A percentile compares a stretch with the other conserved stretches of the same genome.
phyloP scores from a whole-genome alignment of 1,284 basidiomycete genomes.

The Trichosporon sp. region DNA sequence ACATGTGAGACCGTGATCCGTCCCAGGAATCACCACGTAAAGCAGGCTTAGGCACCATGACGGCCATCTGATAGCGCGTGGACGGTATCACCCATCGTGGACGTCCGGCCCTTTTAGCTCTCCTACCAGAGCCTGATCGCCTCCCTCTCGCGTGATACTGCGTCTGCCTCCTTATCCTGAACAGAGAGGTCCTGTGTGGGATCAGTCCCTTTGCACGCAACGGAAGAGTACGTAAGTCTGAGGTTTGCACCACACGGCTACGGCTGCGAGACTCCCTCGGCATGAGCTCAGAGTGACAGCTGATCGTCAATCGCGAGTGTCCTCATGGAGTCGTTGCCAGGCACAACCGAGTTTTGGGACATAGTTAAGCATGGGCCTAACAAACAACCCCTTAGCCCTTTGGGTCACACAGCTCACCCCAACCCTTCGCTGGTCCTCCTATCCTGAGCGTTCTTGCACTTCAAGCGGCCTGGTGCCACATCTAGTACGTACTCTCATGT shows the following conservation, averaged over 20 bases:
- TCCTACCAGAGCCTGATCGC: neutral
- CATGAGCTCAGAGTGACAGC: neutral
- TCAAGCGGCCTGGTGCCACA: neutral
- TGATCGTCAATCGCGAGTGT: neutral
- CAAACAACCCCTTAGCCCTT: neutral
- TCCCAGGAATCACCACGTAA: neutral
- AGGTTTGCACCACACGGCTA: neutral
- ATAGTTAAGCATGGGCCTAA: slow-evolving; percentile 3
- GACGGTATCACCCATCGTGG: neutral
- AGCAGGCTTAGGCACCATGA: neutral
- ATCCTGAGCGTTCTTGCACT: neutral
- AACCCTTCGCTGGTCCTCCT: neutral
- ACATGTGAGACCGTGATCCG: neutral
- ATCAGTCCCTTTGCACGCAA: neutral
- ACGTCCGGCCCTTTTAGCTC: neutral
- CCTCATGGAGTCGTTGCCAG: slow-evolving; percentile 1
- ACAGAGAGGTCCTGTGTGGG: neutral
- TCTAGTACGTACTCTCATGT: neutral
- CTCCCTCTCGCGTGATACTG: neutral
- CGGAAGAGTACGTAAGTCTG: neutral
- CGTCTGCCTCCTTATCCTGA: neutral
- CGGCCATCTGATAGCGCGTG: neutral
- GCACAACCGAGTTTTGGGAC: slow-evolving; percentile 2
- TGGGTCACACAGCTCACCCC: neutral
- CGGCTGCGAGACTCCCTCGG: neutral